Conservation (phyloP, 352 stramenopile species). For the Aphanomyces euteiches region DNA sequence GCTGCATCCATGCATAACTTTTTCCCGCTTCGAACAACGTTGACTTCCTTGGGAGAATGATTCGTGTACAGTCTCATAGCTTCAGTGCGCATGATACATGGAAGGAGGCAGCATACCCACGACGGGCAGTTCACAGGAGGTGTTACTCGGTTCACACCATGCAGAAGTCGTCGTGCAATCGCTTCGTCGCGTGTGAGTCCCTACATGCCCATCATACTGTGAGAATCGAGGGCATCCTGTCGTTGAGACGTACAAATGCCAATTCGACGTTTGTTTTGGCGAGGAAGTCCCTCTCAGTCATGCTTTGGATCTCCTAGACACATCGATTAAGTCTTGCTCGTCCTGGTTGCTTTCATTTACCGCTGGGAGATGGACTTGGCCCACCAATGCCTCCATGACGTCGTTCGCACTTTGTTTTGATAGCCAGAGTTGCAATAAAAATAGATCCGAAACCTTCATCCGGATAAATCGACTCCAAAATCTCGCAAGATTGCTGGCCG, state of each 20-base stretch:
- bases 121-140: slow-evolving; percentile 90
- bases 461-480: background rate
- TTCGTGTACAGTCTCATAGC: slow-evolving; percentile 88
- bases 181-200: slow-evolving; percentile 71
- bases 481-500: too few relatives aligned
- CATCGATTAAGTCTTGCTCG: background rate
- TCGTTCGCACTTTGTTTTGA: background rate
- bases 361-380: slow-evolving; percentile 28
- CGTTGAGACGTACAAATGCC: slow-evolving; percentile 16
- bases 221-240: background rate
- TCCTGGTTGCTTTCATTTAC: background rate
- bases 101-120: slow-evolving; percentile 92
- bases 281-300: slow-evolving; percentile 30
- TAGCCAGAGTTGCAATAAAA: slow-evolving; percentile 20
- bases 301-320: slow-evolving; percentile 31
- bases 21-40: slow-evolving; percentile 74
- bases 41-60: slow-evolving; percentile 83
- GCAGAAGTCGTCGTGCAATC: slow-evolving; percentile 56
- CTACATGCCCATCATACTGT: background rate
- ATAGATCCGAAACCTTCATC: slow-evolving; percentile 25
- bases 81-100: slow-evolving; percentile 87
- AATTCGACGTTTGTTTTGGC: slow-evolving; percentile 31
- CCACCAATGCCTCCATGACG: slow-evolving; percentile 27
- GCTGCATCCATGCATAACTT: slow-evolving; percentile 88
- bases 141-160: slow-evolving; percentile 86